phyloP scores from a whole-genome alignment of 768 basidiomycete genomes.

The Suillus brevipes region DNA sequence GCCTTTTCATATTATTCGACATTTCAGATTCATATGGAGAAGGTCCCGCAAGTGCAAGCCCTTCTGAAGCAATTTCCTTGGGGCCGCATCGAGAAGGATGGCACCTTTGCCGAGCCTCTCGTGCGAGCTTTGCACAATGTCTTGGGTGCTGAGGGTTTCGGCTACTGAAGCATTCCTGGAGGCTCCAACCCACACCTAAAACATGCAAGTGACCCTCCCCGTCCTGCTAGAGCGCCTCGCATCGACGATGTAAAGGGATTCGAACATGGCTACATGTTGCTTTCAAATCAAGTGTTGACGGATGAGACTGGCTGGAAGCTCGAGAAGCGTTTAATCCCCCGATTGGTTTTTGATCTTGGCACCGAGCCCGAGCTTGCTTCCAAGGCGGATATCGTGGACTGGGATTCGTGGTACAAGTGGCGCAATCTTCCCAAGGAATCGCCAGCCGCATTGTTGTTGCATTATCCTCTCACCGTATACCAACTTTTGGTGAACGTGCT shows the following conservation, averaged over 20 bases:
- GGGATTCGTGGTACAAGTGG: slow-evolving; percentile 49
- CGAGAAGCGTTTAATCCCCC: slow-evolving; percentile 34
- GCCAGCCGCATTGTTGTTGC: slow-evolving; percentile 43
- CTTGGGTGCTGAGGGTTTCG: slow-evolving; percentile 40
- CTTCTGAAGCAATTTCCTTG: slow-evolving; percentile 42
- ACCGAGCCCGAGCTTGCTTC: slow-evolving; percentile 29
- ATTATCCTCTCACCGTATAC: slow-evolving; percentile 44
- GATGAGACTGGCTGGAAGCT: slow-evolving; percentile 39
- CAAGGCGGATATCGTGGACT: slow-evolving; percentile 34
- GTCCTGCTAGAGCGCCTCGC: slow-evolving; percentile 1
- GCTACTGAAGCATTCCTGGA: slow-evolving; percentile 43
- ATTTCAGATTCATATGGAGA: slow-evolving; percentile 38
- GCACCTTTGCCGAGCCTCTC: slow-evolving; percentile 36
- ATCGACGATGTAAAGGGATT: slow-evolving; percentile 22
- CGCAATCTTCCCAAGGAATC: slow-evolving; percentile 43
- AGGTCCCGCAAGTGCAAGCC: slow-evolving; percentile 32
- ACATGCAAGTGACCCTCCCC: slow-evolving; percentile 18
- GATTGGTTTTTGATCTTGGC: slow-evolving; percentile 28
- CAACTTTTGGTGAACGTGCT: slow-evolving; percentile 37
- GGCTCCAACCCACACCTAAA: slow-evolving; percentile 32
- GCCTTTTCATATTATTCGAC: not conserved
- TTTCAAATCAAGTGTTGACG: slow-evolving; percentile 33
- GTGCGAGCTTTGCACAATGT: slow-evolving; percentile 38
- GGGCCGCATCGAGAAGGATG: slow-evolving; percentile 43
- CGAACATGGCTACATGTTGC: slow-evolving; percentile 34